phyloP scores from a whole-genome alignment of 2,329 filamentous ascomycete genomes.

The Ophiostoma montium region DNA sequence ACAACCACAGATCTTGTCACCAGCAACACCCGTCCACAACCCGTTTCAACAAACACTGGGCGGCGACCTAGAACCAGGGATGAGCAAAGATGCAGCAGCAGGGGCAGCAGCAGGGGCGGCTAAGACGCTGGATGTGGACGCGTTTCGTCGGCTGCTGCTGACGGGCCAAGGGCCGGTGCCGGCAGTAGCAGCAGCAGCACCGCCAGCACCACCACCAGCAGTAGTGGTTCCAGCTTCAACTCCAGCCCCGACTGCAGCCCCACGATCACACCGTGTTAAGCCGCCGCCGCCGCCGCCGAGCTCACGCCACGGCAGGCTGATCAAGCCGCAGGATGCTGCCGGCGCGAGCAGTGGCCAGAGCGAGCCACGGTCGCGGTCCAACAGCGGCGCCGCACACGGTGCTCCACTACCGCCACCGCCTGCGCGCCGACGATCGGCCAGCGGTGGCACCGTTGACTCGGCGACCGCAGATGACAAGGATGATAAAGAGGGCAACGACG shows the following conservation, averaged over 20 bases:
- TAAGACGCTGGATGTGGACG: constrained; percentile 54
- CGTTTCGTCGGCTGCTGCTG: constrained; percentile 62
- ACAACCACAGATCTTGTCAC: background rate
- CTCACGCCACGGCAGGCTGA: constrained; percentile 64
- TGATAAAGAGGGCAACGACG: constrained; percentile 17
- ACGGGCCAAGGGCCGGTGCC: constrained; percentile 45
- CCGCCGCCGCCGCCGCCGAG: constrained; percentile 52
- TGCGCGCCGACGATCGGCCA: constrained; percentile 19
- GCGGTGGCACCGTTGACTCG: constrained; percentile 22
- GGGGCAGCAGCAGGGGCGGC: constrained; percentile 18
- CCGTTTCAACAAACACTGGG: constrained; percentile 43
- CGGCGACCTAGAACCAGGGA: constrained; percentile 32
- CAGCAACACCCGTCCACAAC: constrained; percentile 26
- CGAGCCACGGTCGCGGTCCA: constrained; percentile 19
- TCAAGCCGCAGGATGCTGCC: constrained; percentile 29
- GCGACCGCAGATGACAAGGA: constrained; percentile 35
- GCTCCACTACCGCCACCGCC: constrained; percentile 45
- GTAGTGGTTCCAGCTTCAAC: constrained; percentile 30
- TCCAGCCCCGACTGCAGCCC: constrained; percentile 1
- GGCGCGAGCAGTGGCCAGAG: constrained; percentile 9
- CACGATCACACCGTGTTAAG: constrained; percentile 33
- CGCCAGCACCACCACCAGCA: constrained; percentile 44
- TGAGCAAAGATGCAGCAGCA: constrained; percentile 15
- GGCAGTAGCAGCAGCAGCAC: constrained; percentile 34
- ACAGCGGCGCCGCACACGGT: constrained; percentile 17